phyloP scores from a whole-genome alignment of 2,329 filamentous ascomycete genomes.

The Aspergillus sergii region DNA sequence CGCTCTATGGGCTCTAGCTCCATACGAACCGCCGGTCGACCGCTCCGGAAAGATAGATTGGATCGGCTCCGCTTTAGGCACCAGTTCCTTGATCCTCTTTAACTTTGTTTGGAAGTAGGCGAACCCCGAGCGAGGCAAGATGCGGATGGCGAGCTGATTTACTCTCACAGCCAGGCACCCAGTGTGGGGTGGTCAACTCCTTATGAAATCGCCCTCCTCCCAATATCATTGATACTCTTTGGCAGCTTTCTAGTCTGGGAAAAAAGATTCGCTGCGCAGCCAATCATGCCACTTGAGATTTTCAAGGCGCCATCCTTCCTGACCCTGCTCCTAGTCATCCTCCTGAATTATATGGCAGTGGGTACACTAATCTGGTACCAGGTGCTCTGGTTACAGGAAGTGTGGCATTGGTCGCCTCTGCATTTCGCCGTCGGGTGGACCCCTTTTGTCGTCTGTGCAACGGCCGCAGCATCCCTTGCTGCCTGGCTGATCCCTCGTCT shows the following conservation, averaged over 20 bases:
- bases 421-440: conserved; percentile 43
- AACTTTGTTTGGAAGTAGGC: conserved; percentile 57
- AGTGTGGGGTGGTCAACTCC: conserved; percentile 49
- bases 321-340: conserved; percentile 46
- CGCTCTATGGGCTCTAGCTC: conserved; percentile 30
- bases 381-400: conserved; percentile 47
- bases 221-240: conserved; percentile 41
- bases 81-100: conserved; percentile 49
- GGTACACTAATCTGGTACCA: conserved; percentile 55
- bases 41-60: conserved; percentile 44
- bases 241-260: conserved; percentile 46
- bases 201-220: conserved; percentile 46
- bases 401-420: conserved; percentile 47
- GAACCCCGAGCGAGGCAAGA: background rate
- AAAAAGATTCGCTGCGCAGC: conserved; percentile 38
- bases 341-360: conserved; percentile 52
- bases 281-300: conserved; percentile 52
- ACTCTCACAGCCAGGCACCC: conserved; percentile 43
- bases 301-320: conserved; percentile 50
- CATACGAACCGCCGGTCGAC: conserved; percentile 36
- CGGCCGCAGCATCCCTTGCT: conserved; percentile 41
- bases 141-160: background rate
- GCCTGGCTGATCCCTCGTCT: conserved; percentile 53
- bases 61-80: conserved; percentile 44
- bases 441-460: conserved; percentile 47